Evolutionary conservation across 1,139 yeast species (phyloP), one percentile per base, ranked within the genome.

Genomic region (Komagataea norvegica): DNA sequence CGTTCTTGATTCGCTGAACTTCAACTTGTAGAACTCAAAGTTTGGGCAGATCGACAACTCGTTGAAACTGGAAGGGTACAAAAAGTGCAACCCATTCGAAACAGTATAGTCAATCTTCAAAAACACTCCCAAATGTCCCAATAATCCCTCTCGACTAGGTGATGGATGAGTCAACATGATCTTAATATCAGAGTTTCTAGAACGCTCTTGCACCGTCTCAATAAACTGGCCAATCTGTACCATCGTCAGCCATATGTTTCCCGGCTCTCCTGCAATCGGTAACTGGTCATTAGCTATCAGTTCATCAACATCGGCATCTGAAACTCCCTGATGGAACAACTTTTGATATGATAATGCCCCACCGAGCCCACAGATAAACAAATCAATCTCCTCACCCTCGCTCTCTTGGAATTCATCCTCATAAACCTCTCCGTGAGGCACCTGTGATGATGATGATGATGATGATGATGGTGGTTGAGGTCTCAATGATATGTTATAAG

Each of bases 201-300:
- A 60, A 35, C 64, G 51, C 40, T 61, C 43, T 51, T 65, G 62
- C 40, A 64, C 70, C 1, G 77, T 70, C 41, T 72, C 67, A 23
- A 75, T 62, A 34, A 77, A 64, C 54, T 77, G 79, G 4, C 91
- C 89, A 28, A 84, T 64, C 55, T 84, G 93, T 32, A 81, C 59
- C 42, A 81, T 63, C 8, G 85, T 79, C 22, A 81, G 72, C 94
- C 94, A 84, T 43, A 81, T 68, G 45, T 81, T 79, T 2, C 93
- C 91, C 10, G 77, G 72, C 44, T 79, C 81, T 0, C 94, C 94
- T 16, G 80, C 74, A 24, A 74, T 68, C 2, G 70, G 70, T 8
- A 64, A 42, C 15, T 57, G 39, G 18, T 38, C 38, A 9, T 33
- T 29, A 3, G 40, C 26, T 16, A 48, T 43, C 20, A 45, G 33